Evolutionary conservation across 495 filamentous ascomycete genomes (phyloP), one percentile per base, ranked within the genome.

Genomic region (Geopyxis carbonaria): DNA sequence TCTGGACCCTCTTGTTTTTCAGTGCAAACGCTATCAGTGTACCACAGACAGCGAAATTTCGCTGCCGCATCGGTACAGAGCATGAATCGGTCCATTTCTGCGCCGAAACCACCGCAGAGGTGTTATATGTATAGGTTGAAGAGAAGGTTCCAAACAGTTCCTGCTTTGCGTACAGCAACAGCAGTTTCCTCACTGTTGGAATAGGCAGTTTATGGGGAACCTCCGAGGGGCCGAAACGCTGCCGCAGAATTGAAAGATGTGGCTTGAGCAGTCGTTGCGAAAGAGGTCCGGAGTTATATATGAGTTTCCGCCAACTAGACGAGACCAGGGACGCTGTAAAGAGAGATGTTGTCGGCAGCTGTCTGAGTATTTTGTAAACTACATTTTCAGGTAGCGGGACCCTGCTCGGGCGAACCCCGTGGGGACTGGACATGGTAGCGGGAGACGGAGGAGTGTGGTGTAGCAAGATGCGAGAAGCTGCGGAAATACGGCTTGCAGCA

Each of bases 291-390:
- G 49, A 52, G 32, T 46, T 22, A 25, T 47, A 52, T 34, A 43
- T 36, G 27, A 51, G 38, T 40, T 38, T 42, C 21, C 49, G 48
- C 49, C 48, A 53, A 25, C 43, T 36, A 16, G 31, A 31, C n/a
- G 43, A 53, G 7, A 51, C 49, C 22, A 53, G 37, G 6, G 48
- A 53, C 4, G 50, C 50, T 22, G 40, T 52, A 36, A 53, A 53
- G 25, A 53, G 34, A 24, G 50, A 41, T n/a, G 40, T 38, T 13
- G 50, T 53, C 22, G 49, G 34, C 7, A 53, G 35, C n/a, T 42
- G 41, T 7, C 35, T 35, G 10, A 51, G 22, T 19, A 51, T 38
- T 14, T 50, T 42, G 33, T 18, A 40, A 19, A 51, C 24, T 25
- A 45, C 21, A 15, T 35, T 41, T 27, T 45, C 30, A 22, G 48